Evolutionary conservation across 495 filamentous ascomycete genomes (phyloP).

Genomic region (Aspergillus haitiensis): DNA sequence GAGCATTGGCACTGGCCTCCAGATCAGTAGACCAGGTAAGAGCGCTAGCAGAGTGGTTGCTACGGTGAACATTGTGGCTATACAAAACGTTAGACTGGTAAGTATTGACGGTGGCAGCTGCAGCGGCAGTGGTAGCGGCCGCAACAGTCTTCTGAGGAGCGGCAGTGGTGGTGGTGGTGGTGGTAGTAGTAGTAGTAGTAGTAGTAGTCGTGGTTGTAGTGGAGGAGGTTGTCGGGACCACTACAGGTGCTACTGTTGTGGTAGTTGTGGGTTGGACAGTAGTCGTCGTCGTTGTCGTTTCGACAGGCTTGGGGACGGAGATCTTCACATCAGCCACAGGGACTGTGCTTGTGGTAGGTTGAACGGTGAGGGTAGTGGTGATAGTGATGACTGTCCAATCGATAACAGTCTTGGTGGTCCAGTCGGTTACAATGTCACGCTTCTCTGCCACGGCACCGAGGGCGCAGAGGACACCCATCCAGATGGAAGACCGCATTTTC

Average conservation of each 20-base stretch:
- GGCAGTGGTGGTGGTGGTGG: slow-evolving; percentile 32
- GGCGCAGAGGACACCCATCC: slow-evolving; percentile 63
- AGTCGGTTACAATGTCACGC: slow-evolving; percentile 55
- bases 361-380: slow-evolving; percentile 61
- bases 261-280: slow-evolving; percentile 1
- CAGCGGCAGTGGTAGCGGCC: slow-evolving; percentile 27
- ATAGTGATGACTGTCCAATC: slow-evolving; percentile 59
- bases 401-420: slow-evolving; percentile 57
- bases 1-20: slow-evolving; percentile 57
- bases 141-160: no score
- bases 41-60: slow-evolving; percentile 70
- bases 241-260: slow-evolving; percentile 5
- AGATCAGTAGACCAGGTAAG: slow-evolving; percentile 64
- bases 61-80: slow-evolving; percentile 85
- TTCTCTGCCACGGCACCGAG: slow-evolving; percentile 60
- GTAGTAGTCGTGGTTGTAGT: slow-evolving; percentile 17
- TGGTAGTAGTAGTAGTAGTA: slow-evolving; percentile 13
- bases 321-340: background rate
- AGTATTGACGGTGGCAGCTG: slow-evolving; percentile 25
- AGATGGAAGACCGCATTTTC: slow-evolving; percentile 69
- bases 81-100: slow-evolving; percentile 56
- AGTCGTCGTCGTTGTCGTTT: slow-evolving; percentile 3
- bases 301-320: background rate
- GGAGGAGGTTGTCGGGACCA: slow-evolving; percentile 8
- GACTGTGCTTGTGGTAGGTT: slow-evolving; percentile 20